A percentile compares a stretch with the other conserved stretches of the same genome.
Evolutionary conservation across 202 grass and related monocot species (phyloP).

Genomic region (Panicum virgatum): DNA sequence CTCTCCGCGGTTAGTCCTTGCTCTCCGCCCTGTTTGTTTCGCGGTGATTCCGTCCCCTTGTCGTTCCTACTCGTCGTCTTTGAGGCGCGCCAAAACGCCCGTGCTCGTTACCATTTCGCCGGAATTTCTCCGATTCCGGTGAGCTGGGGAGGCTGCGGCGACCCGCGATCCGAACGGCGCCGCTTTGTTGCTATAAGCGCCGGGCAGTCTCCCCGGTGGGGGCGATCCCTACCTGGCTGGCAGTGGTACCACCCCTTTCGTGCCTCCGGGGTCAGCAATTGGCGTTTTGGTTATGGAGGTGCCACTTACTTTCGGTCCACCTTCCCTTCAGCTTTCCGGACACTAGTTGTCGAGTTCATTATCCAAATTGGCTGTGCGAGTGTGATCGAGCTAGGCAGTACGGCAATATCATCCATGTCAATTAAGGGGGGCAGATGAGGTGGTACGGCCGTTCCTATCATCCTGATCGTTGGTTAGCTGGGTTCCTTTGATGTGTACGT

Average conservation of each 20-base stretch:
- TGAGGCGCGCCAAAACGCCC: not conserved
- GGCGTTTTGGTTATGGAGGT: not conserved
- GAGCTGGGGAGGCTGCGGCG: not conserved
- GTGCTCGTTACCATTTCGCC: not conserved
- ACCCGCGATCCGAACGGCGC: not conserved
- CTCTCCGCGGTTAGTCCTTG: constrained; percentile 9
- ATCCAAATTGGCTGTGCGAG: not conserved
- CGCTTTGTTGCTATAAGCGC: not conserved
- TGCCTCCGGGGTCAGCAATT: not conserved
- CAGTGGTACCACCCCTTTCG: not conserved
- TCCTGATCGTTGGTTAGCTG: not conserved
- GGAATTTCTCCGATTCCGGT: not conserved
- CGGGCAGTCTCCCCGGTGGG: not conserved
- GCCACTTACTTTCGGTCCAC: too few relatives aligned
- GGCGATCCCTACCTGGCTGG: not conserved
- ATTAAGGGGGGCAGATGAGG: not conserved
- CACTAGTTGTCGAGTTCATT: not conserved
- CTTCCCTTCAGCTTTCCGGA: not conserved
- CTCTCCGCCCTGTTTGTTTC: not conserved
- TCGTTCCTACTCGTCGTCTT: not conserved
- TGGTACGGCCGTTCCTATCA: constrained; percentile 3
- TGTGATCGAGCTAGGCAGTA: not conserved
- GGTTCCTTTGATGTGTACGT: not conserved
- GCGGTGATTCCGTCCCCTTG: not conserved
- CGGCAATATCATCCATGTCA: not conserved